Conservation (phyloP, 768 basidiomycete species). For the Agaricus sinodeliciosus region DNA sequence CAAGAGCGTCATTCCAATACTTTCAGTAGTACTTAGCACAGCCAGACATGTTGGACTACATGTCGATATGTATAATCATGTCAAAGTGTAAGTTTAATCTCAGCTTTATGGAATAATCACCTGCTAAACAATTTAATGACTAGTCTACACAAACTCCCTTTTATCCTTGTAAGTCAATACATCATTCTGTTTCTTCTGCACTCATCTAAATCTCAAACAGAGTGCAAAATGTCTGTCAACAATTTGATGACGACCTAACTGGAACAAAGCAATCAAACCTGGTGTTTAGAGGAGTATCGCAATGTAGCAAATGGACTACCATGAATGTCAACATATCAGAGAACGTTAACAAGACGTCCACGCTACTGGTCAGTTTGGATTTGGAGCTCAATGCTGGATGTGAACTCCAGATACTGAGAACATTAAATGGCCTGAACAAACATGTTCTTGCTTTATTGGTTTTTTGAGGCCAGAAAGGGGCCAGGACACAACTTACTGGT, state of each 20-base stretch:
- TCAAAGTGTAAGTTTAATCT: slow-evolving; percentile 19
- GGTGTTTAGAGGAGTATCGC: too few species aligned
- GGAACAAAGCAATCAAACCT: too few species aligned
- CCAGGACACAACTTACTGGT: neutral
- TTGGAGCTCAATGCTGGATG: too few species aligned
- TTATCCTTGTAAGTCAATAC: slow-evolving; percentile 13
- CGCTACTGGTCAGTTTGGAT: too few species aligned
- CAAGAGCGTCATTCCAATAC: neutral
- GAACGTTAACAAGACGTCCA: neutral
- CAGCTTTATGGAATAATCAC: neutral
- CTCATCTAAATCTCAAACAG: too few species aligned
- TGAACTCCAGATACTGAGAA: too few species aligned
- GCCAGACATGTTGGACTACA: slow-evolving; percentile 23
- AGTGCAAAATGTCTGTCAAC: too few species aligned
- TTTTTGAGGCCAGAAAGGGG: neutral
- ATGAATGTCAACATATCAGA: neutral
- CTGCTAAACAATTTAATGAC: neutral
- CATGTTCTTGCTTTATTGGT: neutral
- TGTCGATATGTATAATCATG: slow-evolving; percentile 25
- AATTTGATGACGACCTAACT: too few species aligned
- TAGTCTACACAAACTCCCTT: slow-evolving; percentile 17
- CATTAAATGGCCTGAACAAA: neutral
- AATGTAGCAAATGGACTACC: too few species aligned
- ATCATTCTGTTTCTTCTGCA: too few species aligned
- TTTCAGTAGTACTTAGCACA: slow-evolving; percentile 21